Base-by-base conservation (phyloP, 768 basidiomycete genomes). In the Thelephora ganbajun region DNA sequence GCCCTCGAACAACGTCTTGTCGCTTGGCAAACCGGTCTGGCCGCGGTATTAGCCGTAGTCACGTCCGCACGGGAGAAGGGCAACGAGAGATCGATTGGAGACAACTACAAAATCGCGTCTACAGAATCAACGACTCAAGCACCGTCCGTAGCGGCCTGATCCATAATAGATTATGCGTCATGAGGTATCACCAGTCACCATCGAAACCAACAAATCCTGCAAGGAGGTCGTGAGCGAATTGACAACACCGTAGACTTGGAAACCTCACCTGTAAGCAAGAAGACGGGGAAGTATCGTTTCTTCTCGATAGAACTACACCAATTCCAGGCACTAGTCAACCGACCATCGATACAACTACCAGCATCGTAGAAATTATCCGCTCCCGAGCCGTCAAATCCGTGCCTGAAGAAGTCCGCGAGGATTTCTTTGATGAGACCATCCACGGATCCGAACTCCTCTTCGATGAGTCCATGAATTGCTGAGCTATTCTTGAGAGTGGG, bases 321-420 rank as follows among this genome's bases (percentile, higher is more conserved):
- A 59, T 91, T 88, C 88, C 88, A 91, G 3, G 88, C 88, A 60
- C 85, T 88, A 26, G 88, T 91, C 56, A 91, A 62, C 3, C 88
- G 72, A 11, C 87, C 87, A 56, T 90, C 87, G 54, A 90, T 89
- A 54, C 74, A 76, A 19, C 83, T 86, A 49, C 53, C 86, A 35
- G 87, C 88, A 59, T 90, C 87, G 59, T 83, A 88, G 67, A 86
- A 89, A 61, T 87, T 89, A 58, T 89, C 87, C 2, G 87, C 88
- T n/a, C 88, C 88, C 20, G 83, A 86, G 1, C 88, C 88, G 61
- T 91, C 87, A 59, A 90, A 90, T 1, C 80, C 88, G 55, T 91
- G 88, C 43, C 82, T 70, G 65, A 90, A 90, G 68, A 91, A 89
- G 62, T 91, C 88, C 26, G 75, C 69, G 43, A 90, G 65, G 54